A percentile compares a stretch with the other conserved stretches of the same genome.
phyloP scores from a whole-genome alignment of 805 yeast genomes.

The Metschnikowia arizonensis region DNA sequence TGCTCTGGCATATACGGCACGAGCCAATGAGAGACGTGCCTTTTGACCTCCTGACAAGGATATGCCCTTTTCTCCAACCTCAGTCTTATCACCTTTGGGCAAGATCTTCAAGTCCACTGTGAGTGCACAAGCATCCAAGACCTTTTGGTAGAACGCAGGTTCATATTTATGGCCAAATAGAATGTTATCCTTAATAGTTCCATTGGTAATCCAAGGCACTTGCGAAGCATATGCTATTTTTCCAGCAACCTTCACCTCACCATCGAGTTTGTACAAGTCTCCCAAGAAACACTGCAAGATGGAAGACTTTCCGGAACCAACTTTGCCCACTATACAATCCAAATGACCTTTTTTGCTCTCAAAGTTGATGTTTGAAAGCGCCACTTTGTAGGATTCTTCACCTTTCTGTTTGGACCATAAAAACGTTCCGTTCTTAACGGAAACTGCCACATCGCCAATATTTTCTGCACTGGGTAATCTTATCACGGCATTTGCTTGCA shows the following conservation, averaged over 20 bases:
- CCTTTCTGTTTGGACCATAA: conserved; percentile 73
- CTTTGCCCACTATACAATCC: conserved; percentile 82
- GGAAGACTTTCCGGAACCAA: conserved; percentile 88
- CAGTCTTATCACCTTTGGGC: conserved; percentile 86
- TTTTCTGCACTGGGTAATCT: conserved; percentile 45
- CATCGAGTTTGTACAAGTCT: conserved; percentile 71
- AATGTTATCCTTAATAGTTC: conserved; percentile 85
- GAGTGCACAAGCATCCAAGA: conserved; percentile 86
- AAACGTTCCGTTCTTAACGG: conserved; percentile 63
- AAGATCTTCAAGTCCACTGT: conserved; percentile 69
- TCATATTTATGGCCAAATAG: conserved; percentile 85
- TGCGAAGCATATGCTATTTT: conserved; percentile 86
- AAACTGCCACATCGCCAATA: conserved; percentile 64
- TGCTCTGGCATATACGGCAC: conserved; percentile 94
- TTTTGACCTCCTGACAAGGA: conserved; percentile 97
- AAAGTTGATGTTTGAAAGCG: conserved; percentile 59
- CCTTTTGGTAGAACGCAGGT: conserved; percentile 71
- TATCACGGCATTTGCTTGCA: conserved; percentile 74
- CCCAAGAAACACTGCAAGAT: conserved; percentile 77
- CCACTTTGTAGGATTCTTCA: conserved; percentile 53
- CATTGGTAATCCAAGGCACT: conserved; percentile 96
- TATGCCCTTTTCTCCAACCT: conserved; percentile 96
- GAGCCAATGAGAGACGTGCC: conserved; percentile 89
- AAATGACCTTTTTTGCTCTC: conserved; percentile 70
- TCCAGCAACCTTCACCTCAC: conserved; percentile 70